Conservation (phyloP, 23 red algal genomes). For the Cyanidium caldarium region DNA sequence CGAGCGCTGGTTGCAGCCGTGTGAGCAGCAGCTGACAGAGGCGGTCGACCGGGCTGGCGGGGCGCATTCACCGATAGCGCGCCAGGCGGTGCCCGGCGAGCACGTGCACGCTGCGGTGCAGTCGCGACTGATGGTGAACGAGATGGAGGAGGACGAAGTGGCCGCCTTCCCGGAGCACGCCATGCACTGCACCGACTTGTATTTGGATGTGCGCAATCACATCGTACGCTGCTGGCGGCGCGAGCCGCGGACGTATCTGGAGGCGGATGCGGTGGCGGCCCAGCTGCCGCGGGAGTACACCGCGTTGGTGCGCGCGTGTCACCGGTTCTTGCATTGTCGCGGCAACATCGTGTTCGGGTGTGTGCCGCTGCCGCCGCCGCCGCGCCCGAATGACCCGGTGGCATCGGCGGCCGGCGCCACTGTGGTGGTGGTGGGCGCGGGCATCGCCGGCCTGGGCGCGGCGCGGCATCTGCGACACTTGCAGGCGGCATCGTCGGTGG, state of each 20-base stretch:
- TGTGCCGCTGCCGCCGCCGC: conserved; percentile 11
- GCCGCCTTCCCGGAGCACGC: conserved; percentile 20
- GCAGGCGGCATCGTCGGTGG: conserved; percentile 42
- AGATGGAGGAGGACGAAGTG: conserved; percentile 27
- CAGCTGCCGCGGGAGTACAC: conserved; percentile 33
- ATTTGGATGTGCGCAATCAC: conserved; percentile 72
- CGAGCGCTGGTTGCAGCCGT: conserved; percentile 19
- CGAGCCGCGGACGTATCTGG: conserved; percentile 8
- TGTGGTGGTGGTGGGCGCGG: conserved; percentile 83
- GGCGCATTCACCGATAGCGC: background rate
- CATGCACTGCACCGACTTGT: conserved; percentile 9
- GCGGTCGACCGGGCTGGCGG: conserved; percentile 18
- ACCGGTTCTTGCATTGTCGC: conserved; percentile 34
- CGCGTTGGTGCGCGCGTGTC: conserved; percentile 14
- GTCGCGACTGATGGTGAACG: conserved; percentile 22
- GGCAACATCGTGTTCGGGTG: conserved; percentile 54
- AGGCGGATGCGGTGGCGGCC: conserved; percentile 1
- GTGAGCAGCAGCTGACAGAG: conserved; percentile 12
- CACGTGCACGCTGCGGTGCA: conserved; percentile 26
- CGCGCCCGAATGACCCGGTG: background rate
- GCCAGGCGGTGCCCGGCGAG: conserved; percentile 17
- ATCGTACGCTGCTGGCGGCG: conserved; percentile 78
- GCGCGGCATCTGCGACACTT: conserved; percentile 38
- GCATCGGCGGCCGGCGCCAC: conserved; percentile 9
- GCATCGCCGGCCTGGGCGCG: conserved; percentile 78